Percentiles rank a stretch among this genome's conserved stretches.
Conservation (phyloP, 257 asterid genomes). For the Ilex asprella region DNA sequence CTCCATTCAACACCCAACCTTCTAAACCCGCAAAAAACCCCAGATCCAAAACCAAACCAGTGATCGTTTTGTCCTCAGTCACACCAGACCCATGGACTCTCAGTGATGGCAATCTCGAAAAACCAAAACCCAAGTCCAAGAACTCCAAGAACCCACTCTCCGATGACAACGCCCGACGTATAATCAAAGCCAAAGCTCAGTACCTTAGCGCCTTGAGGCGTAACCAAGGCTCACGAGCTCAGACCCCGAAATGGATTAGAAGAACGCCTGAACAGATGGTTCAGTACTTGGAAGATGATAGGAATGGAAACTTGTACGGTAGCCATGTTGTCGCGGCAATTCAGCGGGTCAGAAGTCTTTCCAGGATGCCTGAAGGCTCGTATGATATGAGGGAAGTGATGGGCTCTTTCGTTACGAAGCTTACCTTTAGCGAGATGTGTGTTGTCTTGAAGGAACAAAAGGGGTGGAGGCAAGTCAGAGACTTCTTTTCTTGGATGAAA, state of each 20-base stretch:
- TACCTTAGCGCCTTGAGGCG: constrained; percentile 73
- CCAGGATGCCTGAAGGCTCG: constrained; percentile 54
- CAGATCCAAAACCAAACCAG: constrained; percentile 15
- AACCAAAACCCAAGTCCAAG: constrained; percentile 70
- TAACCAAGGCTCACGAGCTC: constrained; percentile 81
- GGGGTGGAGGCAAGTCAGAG: constrained; percentile 90
- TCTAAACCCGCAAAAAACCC: constrained; percentile 16
- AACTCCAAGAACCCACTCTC: constrained; percentile 71
- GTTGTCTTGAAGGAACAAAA: constrained; percentile 87
- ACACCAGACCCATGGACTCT: constrained; percentile 87
- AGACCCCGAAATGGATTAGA: constrained; percentile 86
- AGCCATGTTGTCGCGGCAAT: constrained; percentile 90
- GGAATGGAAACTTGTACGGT: constrained; percentile 81
- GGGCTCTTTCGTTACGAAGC: constrained; percentile 82
- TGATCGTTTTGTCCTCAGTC: constrained; percentile 38
- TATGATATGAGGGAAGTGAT: constrained; percentile 76
- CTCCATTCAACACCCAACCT: constrained; percentile 26
- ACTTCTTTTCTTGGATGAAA: constrained; percentile 90
- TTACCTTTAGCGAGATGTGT: constrained; percentile 86
- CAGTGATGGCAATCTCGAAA: constrained; percentile 61
- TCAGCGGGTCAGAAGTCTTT: constrained; percentile 64
- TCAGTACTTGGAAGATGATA: constrained; percentile 78
- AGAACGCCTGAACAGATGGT: constrained; percentile 92
- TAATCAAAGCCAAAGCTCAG: constrained; percentile 78
- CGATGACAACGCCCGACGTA: constrained; percentile 92